A percentile compares a stretch with the other conserved stretches of the same genome.
Conservation (phyloP, 2,329 filamentous ascomycete genomes). For the Penicillium sp. region DNA sequence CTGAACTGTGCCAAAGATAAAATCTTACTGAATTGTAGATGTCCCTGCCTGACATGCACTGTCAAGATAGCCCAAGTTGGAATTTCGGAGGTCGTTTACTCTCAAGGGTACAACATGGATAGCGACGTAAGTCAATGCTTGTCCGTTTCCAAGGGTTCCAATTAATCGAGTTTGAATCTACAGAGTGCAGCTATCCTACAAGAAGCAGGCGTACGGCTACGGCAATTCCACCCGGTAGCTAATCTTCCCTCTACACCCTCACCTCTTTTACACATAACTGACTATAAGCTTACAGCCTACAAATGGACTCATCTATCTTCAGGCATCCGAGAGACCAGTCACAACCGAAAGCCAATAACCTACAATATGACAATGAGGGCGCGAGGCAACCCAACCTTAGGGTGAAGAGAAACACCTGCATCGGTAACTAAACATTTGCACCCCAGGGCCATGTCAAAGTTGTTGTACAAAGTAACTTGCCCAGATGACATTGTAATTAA, state of each 20-base stretch:
- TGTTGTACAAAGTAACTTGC: neutral
- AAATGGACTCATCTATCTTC: constrained; percentile 64
- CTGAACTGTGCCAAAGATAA: neutral
- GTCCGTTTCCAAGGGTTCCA: neutral
- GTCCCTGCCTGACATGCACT: constrained; percentile 93
- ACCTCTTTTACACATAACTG: neutral
- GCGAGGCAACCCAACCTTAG: too few species aligned
- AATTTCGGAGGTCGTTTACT: constrained; percentile 93
- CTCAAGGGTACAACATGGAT: constrained; percentile 93
- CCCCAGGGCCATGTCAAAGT: neutral
- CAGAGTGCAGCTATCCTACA: constrained; percentile 76
- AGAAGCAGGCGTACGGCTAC: constrained; percentile 77
- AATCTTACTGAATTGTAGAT: constrained; percentile 46
- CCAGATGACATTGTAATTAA: neutral
- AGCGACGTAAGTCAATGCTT: constrained; percentile 51
- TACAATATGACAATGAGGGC: neutral
- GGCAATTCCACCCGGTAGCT: constrained; percentile 80
- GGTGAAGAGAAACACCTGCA: neutral
- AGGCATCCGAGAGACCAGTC: constrained; percentile 37
- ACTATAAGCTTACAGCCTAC: constrained; percentile 51
- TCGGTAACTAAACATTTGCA: neutral
- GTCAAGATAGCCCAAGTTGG: constrained; percentile 98
- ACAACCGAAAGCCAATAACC: neutral
- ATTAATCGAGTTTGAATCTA: neutral
- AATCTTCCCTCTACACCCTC: neutral